These are phyloP conservation scores for Carex pumila DNA, from an alignment of 176 grass and related monocot species.

Conservation along the genomic window DNA sequence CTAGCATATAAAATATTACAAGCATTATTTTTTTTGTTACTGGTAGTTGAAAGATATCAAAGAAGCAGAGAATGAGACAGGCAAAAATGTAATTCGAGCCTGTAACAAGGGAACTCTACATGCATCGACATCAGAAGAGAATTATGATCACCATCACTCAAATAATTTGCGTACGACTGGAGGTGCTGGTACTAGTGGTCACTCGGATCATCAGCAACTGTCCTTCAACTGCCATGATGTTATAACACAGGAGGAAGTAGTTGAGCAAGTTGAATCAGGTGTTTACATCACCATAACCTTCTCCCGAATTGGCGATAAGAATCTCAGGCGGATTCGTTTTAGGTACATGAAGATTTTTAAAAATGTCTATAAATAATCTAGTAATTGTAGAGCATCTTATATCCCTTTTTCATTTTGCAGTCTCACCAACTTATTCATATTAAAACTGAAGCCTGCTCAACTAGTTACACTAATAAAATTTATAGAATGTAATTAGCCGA, in stretches of 20 bases:
- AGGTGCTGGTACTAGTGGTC: constrained; percentile 24
- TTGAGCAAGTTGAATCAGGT: constrained; percentile 58
- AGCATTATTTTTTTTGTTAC: background rate
- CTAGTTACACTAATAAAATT: background rate
- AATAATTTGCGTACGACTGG: constrained; percentile 4
- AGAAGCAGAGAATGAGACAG: constrained; percentile 25
- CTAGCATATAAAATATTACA: constrained; percentile 1
- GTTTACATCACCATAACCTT: constrained; percentile 56
- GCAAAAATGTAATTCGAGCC: background rate
- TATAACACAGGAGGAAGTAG: constrained; percentile 37
- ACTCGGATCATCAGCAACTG: background rate
- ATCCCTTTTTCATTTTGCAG: background rate
- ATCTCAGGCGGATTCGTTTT: constrained; percentile 47
- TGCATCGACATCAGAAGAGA: constrained; percentile 29
- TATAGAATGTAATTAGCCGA: background rate
- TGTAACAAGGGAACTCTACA: background rate
- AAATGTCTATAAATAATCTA: background rate
- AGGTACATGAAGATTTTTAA: constrained; percentile 27
- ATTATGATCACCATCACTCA: constrained; percentile 17
- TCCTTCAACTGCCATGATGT: constrained; percentile 28
- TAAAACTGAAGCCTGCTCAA: background rate
- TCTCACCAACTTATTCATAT: background rate
- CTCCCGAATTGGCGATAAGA: constrained; percentile 39
- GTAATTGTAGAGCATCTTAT: background rate
- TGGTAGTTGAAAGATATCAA: constrained; percentile 49